Percentiles rank a stretch among this genome's conserved stretches.
phyloP scores from a whole-genome alignment of 768 basidiomycete species.

The Tylopilus sp. region DNA sequence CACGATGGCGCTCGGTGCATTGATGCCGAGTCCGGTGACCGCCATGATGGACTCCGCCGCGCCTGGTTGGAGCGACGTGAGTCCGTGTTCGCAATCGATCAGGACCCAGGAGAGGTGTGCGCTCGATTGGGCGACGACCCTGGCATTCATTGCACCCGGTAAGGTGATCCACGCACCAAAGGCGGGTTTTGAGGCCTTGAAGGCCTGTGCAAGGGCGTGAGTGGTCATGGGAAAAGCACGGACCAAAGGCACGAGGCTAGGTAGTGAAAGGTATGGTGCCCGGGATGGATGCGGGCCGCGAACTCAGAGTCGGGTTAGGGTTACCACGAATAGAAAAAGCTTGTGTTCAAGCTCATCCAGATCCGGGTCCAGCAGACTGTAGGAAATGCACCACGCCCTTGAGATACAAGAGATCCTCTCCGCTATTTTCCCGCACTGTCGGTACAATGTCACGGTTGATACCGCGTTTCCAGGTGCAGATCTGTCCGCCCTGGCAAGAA shows the following conservation, averaged over 20 bases:
- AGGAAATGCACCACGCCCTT: too few species aligned
- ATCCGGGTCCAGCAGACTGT: too few species aligned
- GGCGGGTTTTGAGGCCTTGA: conserved; percentile 55
- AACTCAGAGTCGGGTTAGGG: too few species aligned
- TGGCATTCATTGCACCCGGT: conserved; percentile 55
- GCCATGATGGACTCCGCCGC: conserved; percentile 55
- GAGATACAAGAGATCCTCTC: background rate
- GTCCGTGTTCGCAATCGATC: conserved; percentile 69
- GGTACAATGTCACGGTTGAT: too few species aligned
- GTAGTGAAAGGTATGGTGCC: too few species aligned
- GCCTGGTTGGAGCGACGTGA: conserved; percentile 51
- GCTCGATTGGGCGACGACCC: conserved; percentile 55
- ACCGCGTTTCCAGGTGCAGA: background rate
- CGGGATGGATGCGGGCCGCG: too few species aligned
- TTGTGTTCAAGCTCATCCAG: too few species aligned
- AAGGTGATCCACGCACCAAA: conserved; percentile 68
- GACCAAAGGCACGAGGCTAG: too few species aligned
- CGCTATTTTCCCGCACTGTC: background rate
- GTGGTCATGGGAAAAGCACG: conserved; percentile 41
- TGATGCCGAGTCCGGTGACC: conserved; percentile 43
- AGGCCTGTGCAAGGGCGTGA: conserved; percentile 50
- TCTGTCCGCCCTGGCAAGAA: background rate
- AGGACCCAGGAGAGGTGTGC: conserved; percentile 58
- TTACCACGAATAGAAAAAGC: too few species aligned
- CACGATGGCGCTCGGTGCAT: conserved; percentile 53